Conservation (phyloP, 2,329 filamentous ascomycete genomes). For the Aspergillus brasiliensis region DNA sequence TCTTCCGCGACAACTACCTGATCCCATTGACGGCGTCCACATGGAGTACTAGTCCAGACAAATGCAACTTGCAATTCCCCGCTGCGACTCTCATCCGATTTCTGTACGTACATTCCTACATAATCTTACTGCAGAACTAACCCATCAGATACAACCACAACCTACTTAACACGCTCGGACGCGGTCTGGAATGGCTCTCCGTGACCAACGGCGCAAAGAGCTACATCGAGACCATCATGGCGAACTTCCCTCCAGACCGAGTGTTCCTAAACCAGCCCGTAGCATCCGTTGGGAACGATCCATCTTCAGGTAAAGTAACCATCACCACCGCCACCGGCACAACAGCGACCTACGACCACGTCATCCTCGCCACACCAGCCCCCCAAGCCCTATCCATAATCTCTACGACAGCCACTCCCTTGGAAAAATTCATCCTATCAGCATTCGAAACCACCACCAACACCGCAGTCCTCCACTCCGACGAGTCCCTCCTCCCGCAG, state of each 20-base stretch:
- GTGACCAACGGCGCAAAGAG: conserved; percentile 5
- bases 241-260: background rate
- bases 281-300: background rate
- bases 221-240: conserved; percentile 3
- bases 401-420: background rate
- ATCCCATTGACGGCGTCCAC: conserved; percentile 8
- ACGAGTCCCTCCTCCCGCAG: background rate
- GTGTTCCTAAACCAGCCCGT: background rate
- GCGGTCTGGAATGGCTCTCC: conserved; percentile 2
- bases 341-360: background rate
- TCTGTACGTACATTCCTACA: background rate
- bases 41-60: conserved; percentile 12
- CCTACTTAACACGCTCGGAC: background rate
- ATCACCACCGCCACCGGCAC: background rate
- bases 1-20: conserved; percentile 7
- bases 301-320: background rate
- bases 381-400: conserved; percentile 5
- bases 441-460: conserved; percentile 3
- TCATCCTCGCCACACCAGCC: conserved; percentile 6
- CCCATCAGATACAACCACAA: conserved; percentile 6
- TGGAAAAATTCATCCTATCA: background rate
- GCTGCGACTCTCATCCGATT: conserved; percentile 4
- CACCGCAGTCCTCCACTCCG: conserved; percentile 5
- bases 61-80: conserved; percentile 6
- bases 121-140: background rate